A percentile compares a stretch with the other conserved stretches of the same genome.
These are phyloP conservation scores for Aspergillus chevalieri DNA, from an alignment of 2,329 filamentous ascomycete species.

Conservation along the genomic window DNA sequence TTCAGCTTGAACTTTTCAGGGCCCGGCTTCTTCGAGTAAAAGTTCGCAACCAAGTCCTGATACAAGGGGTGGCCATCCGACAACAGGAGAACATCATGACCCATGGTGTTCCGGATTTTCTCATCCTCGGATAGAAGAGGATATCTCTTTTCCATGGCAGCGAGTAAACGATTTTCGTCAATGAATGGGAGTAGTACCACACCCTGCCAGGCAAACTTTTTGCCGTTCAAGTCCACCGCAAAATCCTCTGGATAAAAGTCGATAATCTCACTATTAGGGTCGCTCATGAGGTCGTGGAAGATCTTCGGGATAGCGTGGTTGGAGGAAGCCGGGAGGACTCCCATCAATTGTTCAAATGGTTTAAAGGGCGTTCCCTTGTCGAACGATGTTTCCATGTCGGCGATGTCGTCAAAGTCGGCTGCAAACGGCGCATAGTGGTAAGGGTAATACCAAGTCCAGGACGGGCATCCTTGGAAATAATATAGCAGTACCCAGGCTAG, in stretches of 20 bases:
- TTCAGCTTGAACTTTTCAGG: constrained; percentile 64
- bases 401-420: constrained; percentile 81
- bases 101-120: constrained; percentile 67
- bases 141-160: constrained; percentile 77
- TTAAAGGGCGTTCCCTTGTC: constrained; percentile 77
- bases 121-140: constrained; percentile 73
- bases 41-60: constrained; percentile 72
- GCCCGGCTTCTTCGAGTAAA: constrained; percentile 85
- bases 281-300: constrained; percentile 86
- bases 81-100: constrained; percentile 74
- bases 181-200: constrained; percentile 93
- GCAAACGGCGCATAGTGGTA: constrained; percentile 98
- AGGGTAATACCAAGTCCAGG: constrained; percentile 99
- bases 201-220: constrained; percentile 98
- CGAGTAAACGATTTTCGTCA: constrained; percentile 77
- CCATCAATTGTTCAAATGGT: constrained; percentile 97
- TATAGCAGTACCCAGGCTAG: constrained; percentile 93
- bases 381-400: constrained; percentile 72
- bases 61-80: constrained; percentile 82
- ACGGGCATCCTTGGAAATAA: constrained; percentile 96
- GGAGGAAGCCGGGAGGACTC: constrained; percentile 87
- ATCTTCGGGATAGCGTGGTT: constrained; percentile 82
- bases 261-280: constrained; percentile 82
- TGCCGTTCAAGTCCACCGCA: constrained; percentile 87
- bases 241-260: constrained; percentile 98